Percentiles rank a stretch among this genome's conserved stretches.
These are phyloP conservation scores for Zygotorulaspora chibaensis DNA, from an alignment of 805 yeast species.

Conservation along the genomic window DNA sequence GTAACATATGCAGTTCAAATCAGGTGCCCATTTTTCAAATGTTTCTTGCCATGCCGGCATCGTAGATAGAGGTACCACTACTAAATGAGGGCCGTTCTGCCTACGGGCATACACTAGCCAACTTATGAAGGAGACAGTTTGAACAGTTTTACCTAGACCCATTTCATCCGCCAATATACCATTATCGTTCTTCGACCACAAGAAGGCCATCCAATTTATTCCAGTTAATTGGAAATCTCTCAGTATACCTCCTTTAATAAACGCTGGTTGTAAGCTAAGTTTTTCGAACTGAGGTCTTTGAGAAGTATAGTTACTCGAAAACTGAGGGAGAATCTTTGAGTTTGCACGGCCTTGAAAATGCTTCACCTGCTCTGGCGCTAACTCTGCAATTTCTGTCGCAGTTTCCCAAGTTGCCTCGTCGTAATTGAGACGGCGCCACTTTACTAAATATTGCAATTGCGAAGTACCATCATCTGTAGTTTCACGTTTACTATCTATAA, in stretches of 20 bases:
- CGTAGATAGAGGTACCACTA: slow-evolving; percentile 94
- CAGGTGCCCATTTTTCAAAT: slow-evolving; percentile 96
- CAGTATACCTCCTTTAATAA: slow-evolving; percentile 83
- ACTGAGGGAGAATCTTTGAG: slow-evolving; percentile 78
- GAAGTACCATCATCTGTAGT: slow-evolving; percentile 51
- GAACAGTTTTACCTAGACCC: slow-evolving; percentile 98
- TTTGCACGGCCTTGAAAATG: slow-evolving; percentile 76
- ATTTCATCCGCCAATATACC: slow-evolving; percentile 98
- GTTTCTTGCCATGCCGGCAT: slow-evolving; percentile 99
- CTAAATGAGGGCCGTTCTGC: slow-evolving; percentile 95
- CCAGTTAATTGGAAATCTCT: slow-evolving; percentile 98
- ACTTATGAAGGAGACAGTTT: slow-evolving; percentile 88
- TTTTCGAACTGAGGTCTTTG: slow-evolving; percentile 88
- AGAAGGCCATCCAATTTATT: slow-evolving; percentile 98
- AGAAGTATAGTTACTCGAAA: slow-evolving; percentile 64
- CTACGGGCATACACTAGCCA: slow-evolving; percentile 94
- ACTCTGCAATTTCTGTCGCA: slow-evolving; percentile 77
- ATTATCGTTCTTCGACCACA: slow-evolving; percentile 96
- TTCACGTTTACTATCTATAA: slow-evolving; percentile 78
- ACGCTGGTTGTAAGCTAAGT: slow-evolving; percentile 78
- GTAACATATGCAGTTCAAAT: slow-evolving; percentile 85
- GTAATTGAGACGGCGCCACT: slow-evolving; percentile 90
- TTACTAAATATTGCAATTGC: slow-evolving; percentile 75
- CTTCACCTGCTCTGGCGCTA: slow-evolving; percentile 80
- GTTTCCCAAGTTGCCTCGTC: slow-evolving; percentile 98